Base-by-base conservation (phyloP, 2,329 filamentous ascomycete genomes). In the Xylariales sp. region DNA sequence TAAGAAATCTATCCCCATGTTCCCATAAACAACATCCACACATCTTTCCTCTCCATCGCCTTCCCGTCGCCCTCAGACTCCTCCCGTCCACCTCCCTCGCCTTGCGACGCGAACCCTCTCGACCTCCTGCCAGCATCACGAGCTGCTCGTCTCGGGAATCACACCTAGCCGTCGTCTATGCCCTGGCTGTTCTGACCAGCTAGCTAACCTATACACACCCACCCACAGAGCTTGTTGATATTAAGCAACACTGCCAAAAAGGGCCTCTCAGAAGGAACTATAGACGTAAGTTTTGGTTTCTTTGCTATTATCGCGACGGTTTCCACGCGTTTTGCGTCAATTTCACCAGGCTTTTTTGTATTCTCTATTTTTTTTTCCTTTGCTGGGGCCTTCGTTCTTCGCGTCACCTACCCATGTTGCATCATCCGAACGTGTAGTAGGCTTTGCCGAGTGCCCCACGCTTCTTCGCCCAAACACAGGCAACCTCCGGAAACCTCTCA, bases 211-310 rank as follows among this genome's bases (percentile, higher is more conserved):
- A 14, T 16, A 32, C 21, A 10, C 19, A 16, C n/a, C n/a, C n/a
- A n/a, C n/a, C n/a, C 23, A 13, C 20, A 19, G 13, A 39, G 37
- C 37, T 39, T 39, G 37, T 39, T 39, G 37, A 39, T 33, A 39
- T 27, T 24, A 28, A 16, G 24, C 37, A 39, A 39, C 10, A n/a
- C 18, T 15, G 20, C 15, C 19, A 15, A 17, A 6, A 20, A 12
- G 20, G 13, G 17, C 21, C n/a, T 15, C 15, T 18, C 25, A 7
- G 29, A 11, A 39, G 14, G 15, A 39, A 15, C 29, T n/a, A 18
- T 25, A 33, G 6, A 39, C 29, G 37, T 39, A 21, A 7, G 37
- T 10, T 32, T 14, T 14, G 6, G 23, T 28, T 28, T 17, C 25
- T 29, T 6, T 6, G 6, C 10, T 17, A 13, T n/a, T 30, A n/a